These are phyloP conservation scores for Metschnikowia colocasiae DNA, from an alignment of 805 yeast genomes.

Conservation along the genomic window DNA sequence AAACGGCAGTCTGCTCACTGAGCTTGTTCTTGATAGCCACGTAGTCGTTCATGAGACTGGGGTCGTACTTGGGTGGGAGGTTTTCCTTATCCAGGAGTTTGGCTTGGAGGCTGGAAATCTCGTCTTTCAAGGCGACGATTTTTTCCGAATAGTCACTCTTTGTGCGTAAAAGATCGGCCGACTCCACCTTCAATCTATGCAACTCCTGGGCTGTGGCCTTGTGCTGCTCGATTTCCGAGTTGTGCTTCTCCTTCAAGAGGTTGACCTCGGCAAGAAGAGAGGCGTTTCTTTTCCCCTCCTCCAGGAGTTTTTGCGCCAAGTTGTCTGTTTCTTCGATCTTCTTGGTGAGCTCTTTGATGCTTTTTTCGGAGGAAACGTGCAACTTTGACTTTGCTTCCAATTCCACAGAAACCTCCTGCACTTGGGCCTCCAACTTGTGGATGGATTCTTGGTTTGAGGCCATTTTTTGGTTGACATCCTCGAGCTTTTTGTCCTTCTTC, in stretches of 20 bases:
- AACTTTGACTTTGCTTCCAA: constrained; percentile 2
- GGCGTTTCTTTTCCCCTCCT: constrained; percentile 2
- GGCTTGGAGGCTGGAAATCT: constrained; percentile 22
- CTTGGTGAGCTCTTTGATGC: neutral
- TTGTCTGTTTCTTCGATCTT: neutral
- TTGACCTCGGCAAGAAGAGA: constrained; percentile 4
- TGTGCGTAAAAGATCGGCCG: constrained; percentile 19
- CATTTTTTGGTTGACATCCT: constrained; percentile 1
- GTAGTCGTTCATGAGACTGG: constrained; percentile 40
- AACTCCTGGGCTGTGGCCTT: constrained; percentile 7
- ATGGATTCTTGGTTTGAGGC: neutral
- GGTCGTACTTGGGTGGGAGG: constrained; percentile 29
- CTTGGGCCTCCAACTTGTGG: neutral
- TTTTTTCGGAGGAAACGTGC: constrained; percentile 1
- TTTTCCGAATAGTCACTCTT: constrained; percentile 28
- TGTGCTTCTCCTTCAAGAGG: constrained; percentile 6
- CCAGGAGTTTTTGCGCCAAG: neutral
- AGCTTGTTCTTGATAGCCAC: constrained; percentile 47
- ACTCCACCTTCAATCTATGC: constrained; percentile 24
- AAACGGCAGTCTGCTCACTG: constrained; percentile 47
- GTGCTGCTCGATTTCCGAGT: constrained; percentile 8
- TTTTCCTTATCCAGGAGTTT: constrained; percentile 34
- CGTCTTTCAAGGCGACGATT: constrained; percentile 23
- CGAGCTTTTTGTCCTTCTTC: neutral
- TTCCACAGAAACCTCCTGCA: neutral